phyloP scores from a whole-genome alignment of 768 basidiomycete species.

The Naematelia aurantialba region DNA sequence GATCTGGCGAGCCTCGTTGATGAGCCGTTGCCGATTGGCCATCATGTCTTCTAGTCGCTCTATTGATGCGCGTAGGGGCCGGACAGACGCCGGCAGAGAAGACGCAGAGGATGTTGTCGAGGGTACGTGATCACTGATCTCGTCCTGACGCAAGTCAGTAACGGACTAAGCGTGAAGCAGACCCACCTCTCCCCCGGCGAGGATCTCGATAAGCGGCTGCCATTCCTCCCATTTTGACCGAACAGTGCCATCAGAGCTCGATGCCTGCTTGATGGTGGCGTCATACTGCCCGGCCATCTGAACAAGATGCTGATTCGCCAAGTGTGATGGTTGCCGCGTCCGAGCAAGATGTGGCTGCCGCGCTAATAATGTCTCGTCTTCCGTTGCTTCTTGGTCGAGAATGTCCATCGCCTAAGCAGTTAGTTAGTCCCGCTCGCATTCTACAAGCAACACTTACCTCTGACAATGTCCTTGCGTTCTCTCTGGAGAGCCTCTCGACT shows the following conservation, averaged over 20 bases:
- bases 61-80: slow-evolving; percentile 55
- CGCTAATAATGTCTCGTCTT: slow-evolving; percentile 50
- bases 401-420: slow-evolving; percentile 73
- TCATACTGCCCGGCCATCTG: slow-evolving; percentile 69
- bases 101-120: slow-evolving; percentile 54
- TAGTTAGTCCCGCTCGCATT: neutral
- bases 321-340: slow-evolving; percentile 65
- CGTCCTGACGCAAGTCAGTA: slow-evolving; percentile 16
- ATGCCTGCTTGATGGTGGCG: slow-evolving; percentile 66
- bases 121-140: slow-evolving; percentile 41
- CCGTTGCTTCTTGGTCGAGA: slow-evolving; percentile 70
- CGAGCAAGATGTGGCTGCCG: slow-evolving; percentile 40
- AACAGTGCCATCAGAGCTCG: slow-evolving; percentile 70
- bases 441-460: slow-evolving; percentile 58
- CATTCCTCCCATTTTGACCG: slow-evolving; percentile 83
- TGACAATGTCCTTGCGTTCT: slow-evolving; percentile 63
- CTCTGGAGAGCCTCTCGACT: slow-evolving; percentile 63
- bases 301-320: slow-evolving; percentile 71
- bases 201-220: slow-evolving; percentile 66
- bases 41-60: slow-evolving; percentile 76
- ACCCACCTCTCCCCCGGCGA: slow-evolving; percentile 65
- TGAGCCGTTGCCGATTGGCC: slow-evolving; percentile 60
- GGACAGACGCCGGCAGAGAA: slow-evolving; percentile 38
- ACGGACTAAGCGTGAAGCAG: neutral
- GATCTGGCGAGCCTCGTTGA: slow-evolving; percentile 63